These are phyloP conservation scores for Actinidia polygama DNA, from an alignment of 179 eudicot species.

Conservation along the genomic window DNA sequence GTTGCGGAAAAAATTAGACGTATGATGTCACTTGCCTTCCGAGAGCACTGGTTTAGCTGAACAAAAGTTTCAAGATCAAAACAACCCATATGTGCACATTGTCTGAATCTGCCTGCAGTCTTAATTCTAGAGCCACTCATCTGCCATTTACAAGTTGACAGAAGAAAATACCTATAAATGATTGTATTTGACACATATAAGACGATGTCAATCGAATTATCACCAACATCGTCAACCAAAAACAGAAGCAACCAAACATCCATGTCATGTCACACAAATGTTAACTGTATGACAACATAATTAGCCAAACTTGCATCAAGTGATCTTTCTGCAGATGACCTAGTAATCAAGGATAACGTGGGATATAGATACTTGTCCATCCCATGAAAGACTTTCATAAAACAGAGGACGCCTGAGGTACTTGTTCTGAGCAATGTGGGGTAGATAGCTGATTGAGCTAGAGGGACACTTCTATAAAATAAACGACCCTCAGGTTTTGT, in stretches of 20 bases:
- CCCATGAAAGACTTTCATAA: background rate
- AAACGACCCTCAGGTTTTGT: too few relatives aligned
- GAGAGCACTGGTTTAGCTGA: slow-evolving; percentile 85
- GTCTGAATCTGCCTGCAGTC: slow-evolving; percentile 89
- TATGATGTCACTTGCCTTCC: slow-evolving; percentile 65
- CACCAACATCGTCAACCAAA: background rate
- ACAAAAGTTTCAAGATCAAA: slow-evolving; percentile 94
- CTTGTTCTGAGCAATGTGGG: background rate
- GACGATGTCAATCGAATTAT: background rate
- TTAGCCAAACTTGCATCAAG: slow-evolving; percentile 8
- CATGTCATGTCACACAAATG: background rate
- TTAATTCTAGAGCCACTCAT: slow-evolving; percentile 98
- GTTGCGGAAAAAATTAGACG: slow-evolving; percentile 8
- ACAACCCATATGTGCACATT: slow-evolving; percentile 94
- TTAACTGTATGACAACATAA: background rate
- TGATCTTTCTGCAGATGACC: slow-evolving; percentile 8
- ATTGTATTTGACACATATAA: slow-evolving; percentile 8
- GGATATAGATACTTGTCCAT: too few relatives aligned
- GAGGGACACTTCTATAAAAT: too few relatives aligned
- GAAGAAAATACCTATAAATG: background rate
- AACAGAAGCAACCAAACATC: background rate
- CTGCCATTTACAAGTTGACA: slow-evolving; percentile 36
- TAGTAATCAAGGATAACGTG: background rate
- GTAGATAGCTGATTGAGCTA: too few relatives aligned
- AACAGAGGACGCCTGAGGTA: background rate